Base-by-base conservation (phyloP, 2,329 filamentous ascomycete species). In the Beauveria medogensis region DNA sequence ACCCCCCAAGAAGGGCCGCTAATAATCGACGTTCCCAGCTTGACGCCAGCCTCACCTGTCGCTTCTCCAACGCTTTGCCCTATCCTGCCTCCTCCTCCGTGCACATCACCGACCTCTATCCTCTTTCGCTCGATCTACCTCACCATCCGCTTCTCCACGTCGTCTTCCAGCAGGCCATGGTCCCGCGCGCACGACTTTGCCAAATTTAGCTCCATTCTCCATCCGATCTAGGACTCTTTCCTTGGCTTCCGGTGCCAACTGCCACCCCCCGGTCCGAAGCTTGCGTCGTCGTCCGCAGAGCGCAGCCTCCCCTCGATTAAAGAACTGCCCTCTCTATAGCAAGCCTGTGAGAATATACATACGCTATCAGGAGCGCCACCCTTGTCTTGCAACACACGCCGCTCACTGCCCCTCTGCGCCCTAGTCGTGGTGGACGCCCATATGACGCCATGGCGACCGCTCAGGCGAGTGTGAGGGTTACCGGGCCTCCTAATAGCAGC, bases 401-500 rank as follows among this genome's bases (percentile, higher is more conserved):
- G 40, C 48, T 40, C 28, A 40, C 48, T 28, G 26, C 48, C 41
- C 55, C 34, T 48, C 48, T 55, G 40, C 48, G 55, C 55, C 44
- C 37, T 14, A 43, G 61, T 55, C 56, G 41, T 62, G 51, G 61
- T 87, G 80, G 83, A 88, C 75, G 89, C 90, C 73, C 90, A 90
- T 24, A 56, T 64, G 63, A 54, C 67, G 69, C 60, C 68, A 73
- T 74, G 69, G 69, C 72, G 58, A 63, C 69, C n/a, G 67, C 66
- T 63, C 70, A 72, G 62, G 73, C 74, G 65, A 75, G 70, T 76
- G 94, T 99, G 79, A 89, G 94, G 82, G 92, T 99, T 77, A 96
- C 92, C 67, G 94, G 94, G 73, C 92, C 92, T 73, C 92, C 94
- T 69, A 99, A 99, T 78, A 94, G 91, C 77, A 94, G 90, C 77